These are phyloP conservation scores for Buddleja alternifolia DNA, from an alignment of 257 asterid genomes.

Conservation along the genomic window DNA sequence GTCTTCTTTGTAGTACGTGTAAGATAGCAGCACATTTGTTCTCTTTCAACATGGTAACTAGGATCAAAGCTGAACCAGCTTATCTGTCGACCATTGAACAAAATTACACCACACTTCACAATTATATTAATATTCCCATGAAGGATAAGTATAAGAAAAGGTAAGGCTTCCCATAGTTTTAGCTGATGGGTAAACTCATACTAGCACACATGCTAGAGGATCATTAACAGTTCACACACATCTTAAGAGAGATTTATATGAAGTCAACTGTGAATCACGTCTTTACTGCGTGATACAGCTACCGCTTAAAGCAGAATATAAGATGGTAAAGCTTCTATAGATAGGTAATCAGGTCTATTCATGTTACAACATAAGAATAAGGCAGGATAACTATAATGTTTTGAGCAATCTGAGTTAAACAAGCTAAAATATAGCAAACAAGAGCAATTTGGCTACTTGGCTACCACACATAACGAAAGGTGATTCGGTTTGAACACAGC, in stretches of 20 bases:
- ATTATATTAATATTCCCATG: conserved; percentile 1
- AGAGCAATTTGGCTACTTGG: neutral
- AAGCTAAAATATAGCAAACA: conserved; percentile 22
- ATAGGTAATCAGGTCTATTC: neutral
- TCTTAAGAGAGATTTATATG: neutral
- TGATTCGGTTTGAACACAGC: neutral
- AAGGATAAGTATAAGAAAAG: neutral
- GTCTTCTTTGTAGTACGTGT: conserved; percentile 92
- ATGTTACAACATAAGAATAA: conserved; percentile 8
- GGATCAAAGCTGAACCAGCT: conserved; percentile 99
- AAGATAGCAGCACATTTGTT: conserved; percentile 96
- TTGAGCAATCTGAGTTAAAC: neutral
- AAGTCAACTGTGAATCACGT: neutral
- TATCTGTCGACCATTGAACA: conserved; percentile 55
- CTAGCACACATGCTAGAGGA: conserved; percentile 3
- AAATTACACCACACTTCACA: conserved; percentile 22
- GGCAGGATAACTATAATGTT: conserved; percentile 1
- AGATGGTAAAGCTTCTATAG: neutral
- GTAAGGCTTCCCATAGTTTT: neutral
- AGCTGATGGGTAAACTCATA: conserved; percentile 23
- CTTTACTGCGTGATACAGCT: conserved; percentile 7
- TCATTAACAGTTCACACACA: neutral
- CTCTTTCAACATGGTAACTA: conserved; percentile 74
- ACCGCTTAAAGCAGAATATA: conserved; percentile 6
- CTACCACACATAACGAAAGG: neutral